Percentiles rank a stretch among this genome's conserved stretches.
phyloP scores from a whole-genome alignment of 1,284 basidiomycete genomes.

The Boletus albobrunnescens region DNA sequence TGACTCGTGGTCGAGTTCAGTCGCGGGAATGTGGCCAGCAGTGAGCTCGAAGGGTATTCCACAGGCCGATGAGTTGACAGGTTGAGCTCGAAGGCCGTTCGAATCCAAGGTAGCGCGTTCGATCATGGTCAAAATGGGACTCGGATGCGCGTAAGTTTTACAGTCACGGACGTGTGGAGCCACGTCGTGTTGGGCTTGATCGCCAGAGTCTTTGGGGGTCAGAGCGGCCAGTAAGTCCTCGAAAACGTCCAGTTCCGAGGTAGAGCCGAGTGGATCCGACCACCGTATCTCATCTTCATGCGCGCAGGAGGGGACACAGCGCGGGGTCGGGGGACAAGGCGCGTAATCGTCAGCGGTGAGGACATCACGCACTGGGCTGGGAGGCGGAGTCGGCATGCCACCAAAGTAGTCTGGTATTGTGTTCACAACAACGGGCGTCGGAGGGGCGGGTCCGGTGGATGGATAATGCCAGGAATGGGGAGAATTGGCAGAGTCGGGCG shows the following conservation, averaged over 20 bases:
- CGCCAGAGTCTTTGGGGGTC: neutral
- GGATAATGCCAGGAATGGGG: constrained; percentile 3
- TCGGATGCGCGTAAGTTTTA: constrained; percentile 13
- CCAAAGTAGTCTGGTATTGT: neutral
- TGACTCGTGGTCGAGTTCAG: constrained; percentile 16
- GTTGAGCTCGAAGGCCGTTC: neutral
- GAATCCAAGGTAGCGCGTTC: constrained; percentile 12
- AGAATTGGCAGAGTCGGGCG: too few species aligned
- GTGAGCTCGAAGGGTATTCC: constrained; percentile 1
- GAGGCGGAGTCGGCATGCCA: constrained; percentile 12
- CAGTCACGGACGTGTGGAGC: neutral
- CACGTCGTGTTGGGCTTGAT: neutral
- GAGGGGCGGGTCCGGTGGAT: constrained; percentile 2
- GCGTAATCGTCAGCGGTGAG: neutral
- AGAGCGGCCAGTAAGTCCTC: neutral
- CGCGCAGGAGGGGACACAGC: neutral
- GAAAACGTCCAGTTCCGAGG: neutral
- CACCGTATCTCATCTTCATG: neutral
- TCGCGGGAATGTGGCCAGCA: constrained; percentile 5
- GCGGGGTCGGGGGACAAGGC: constrained; percentile 19
- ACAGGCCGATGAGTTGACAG: neutral
- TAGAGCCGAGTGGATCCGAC: neutral
- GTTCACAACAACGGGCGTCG: constrained; percentile 10
- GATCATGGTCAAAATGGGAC: constrained; percentile 18
- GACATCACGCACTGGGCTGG: constrained; percentile 1